Conservation (phyloP, 176 grass and related monocot species). For the Aegilops bicornis region DNA sequence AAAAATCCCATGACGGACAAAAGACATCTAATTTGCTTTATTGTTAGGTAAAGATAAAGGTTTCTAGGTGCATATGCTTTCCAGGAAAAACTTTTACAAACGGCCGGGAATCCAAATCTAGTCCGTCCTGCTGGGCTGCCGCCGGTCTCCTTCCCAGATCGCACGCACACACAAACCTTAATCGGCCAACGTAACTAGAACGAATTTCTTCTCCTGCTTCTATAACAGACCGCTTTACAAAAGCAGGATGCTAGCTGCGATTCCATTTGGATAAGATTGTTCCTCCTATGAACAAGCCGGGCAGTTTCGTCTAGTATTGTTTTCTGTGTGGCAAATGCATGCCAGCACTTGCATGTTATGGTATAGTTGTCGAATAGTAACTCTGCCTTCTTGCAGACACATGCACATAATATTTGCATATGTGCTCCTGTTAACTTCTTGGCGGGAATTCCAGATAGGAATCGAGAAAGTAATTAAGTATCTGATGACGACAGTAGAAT, state of each 20-base stretch:
- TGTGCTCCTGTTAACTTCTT: background rate
- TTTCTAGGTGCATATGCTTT: background rate
- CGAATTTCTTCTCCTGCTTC: conserved; percentile 6
- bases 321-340: background rate
- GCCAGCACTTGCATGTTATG: background rate
- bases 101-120: conserved; percentile 5
- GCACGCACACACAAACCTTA: conserved; percentile 12
- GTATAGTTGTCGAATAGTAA: background rate
- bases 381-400: background rate
- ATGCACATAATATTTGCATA: background rate
- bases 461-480: background rate
- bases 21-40: too few relatives aligned
- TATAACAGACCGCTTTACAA: background rate
- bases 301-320: conserved; percentile 6
- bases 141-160: conserved; percentile 3
- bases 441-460: background rate
- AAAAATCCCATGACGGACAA: too few relatives aligned
- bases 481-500: background rate
- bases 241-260: background rate
- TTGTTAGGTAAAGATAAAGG: too few relatives aligned
- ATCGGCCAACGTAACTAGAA: background rate
- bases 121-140: background rate
- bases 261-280: conserved; percentile 25
- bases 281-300: background rate
- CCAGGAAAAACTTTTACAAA: background rate